A percentile compares a stretch with the other conserved stretches of the same genome.
Conservation (phyloP, 2,329 filamentous ascomycete species). For the Calycina herbarum region DNA sequence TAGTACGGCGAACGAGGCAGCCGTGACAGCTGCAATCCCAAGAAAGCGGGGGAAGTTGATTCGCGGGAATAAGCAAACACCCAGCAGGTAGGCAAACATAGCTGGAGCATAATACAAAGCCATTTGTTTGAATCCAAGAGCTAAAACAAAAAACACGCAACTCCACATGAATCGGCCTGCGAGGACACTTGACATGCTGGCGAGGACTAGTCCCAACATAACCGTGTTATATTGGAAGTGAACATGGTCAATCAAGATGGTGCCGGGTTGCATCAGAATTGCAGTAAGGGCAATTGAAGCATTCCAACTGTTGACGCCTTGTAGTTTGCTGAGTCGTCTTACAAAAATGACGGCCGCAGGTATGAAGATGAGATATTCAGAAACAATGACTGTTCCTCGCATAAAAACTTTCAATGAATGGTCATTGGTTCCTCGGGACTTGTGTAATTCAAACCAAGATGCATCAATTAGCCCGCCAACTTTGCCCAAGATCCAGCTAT, state of each 20-base stretch:
- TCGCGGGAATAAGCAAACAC: constrained; percentile 76
- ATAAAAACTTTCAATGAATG: constrained; percentile 87
- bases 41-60: constrained; percentile 69
- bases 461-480: constrained; percentile 79
- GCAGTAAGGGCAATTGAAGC: constrained; percentile 82
- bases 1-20: constrained; percentile 71
- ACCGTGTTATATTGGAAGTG: constrained; percentile 99
- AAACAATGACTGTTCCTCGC: constrained; percentile 86
- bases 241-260: constrained; percentile 90
- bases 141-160: constrained; percentile 88
- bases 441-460: constrained; percentile 82
- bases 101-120: constrained; percentile 94
- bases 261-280: constrained; percentile 87
- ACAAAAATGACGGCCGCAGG: constrained; percentile 85
- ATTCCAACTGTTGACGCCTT: constrained; percentile 78
- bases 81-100: constrained; percentile 88
- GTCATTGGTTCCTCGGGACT: constrained; percentile 80
- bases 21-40: constrained; percentile 72
- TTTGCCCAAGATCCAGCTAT: constrained; percentile 92
- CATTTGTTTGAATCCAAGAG: constrained; percentile 99
- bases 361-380: constrained; percentile 87
- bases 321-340: constrained; percentile 73
- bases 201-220: constrained; percentile 89
- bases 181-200: constrained; percentile 84
- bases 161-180: constrained; percentile 85